These are phyloP conservation scores for Microascus cirrosus DNA, from an alignment of 2,329 filamentous ascomycete genomes.

Conservation along the genomic window DNA sequence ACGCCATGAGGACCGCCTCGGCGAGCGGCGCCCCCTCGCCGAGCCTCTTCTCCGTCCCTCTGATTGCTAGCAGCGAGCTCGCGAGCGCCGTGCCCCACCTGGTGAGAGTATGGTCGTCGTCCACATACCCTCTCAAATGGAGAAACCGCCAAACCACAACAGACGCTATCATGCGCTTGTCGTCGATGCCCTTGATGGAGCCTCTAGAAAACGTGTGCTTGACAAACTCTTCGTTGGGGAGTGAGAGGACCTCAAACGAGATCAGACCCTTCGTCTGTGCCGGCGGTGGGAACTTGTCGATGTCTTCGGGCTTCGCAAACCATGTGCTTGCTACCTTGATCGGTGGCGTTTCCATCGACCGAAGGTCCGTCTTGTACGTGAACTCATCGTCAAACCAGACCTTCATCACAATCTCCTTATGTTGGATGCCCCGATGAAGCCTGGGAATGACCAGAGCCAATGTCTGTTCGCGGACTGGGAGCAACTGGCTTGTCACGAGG, in stretches of 20 bases:
- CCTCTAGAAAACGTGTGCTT: conserved; percentile 54
- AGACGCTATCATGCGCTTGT: conserved; percentile 52
- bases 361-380: conserved; percentile 50
- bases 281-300: conserved; percentile 31
- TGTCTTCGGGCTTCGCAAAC: conserved; percentile 56
- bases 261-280: conserved; percentile 27
- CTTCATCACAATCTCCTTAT: conserved; percentile 64
- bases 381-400: conserved; percentile 75
- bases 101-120: conserved; percentile 62
- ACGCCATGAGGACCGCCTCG: conserved; percentile 70
- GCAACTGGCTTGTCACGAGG: conserved; percentile 64
- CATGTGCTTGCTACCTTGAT: conserved; percentile 46
- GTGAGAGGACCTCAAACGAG: conserved; percentile 51
- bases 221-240: conserved; percentile 60
- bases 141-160: conserved; percentile 84
- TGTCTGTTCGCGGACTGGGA: conserved; percentile 63
- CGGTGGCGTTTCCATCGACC: conserved; percentile 26
- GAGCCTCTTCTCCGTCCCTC: conserved; percentile 36
- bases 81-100: conserved; percentile 73
- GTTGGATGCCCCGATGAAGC: conserved; percentile 73
- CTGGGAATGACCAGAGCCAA: conserved; percentile 69
- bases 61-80: conserved; percentile 52
- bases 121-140: conserved; percentile 75
- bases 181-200: conserved; percentile 49
- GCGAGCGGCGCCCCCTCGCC: conserved; percentile 33